Conservation (phyloP, 805 yeast genomes). For the Lipomyces kockii region DNA sequence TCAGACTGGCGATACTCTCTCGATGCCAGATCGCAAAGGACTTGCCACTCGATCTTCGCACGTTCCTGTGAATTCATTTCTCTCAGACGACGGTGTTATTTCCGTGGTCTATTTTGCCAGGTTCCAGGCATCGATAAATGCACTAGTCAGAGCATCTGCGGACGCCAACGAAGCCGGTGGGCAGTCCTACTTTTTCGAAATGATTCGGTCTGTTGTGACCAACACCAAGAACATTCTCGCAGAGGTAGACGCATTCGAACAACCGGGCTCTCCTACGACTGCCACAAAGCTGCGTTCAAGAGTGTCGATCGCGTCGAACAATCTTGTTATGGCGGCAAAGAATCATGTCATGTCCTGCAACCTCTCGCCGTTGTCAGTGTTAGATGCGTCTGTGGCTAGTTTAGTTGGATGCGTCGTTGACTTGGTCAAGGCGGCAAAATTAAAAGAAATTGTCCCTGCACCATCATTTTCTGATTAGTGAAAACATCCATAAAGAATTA, state of each 20-base stretch:
- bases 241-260: conserved; percentile 18
- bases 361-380: conserved; percentile 23
- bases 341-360: conserved; percentile 20
- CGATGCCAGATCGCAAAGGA: conserved; percentile 1
- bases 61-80: conserved; percentile 4
- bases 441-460: background rate
- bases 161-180: background rate
- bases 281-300: conserved; percentile 9
- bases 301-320: conserved; percentile 25
- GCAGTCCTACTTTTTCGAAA: conserved; percentile 38
- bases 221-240: conserved; percentile 42
- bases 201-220: conserved; percentile 45
- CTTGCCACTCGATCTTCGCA: background rate
- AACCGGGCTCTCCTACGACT: conserved; percentile 1
- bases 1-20: background rate
- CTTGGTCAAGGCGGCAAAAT: conserved; percentile 15
- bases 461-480: background rate
- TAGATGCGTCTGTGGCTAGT: conserved; percentile 31
- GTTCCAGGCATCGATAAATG: conserved; percentile 46
- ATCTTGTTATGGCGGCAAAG: conserved; percentile 25
- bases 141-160: conserved; percentile 44
- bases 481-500: too few relatives aligned
- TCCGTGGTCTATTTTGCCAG: conserved; percentile 38
- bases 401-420: conserved; percentile 23
- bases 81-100: conserved; percentile 42